Evolutionary conservation across 164 flowering plant genomes (phyloP).

Genomic region (Berberis vulgaris): DNA sequence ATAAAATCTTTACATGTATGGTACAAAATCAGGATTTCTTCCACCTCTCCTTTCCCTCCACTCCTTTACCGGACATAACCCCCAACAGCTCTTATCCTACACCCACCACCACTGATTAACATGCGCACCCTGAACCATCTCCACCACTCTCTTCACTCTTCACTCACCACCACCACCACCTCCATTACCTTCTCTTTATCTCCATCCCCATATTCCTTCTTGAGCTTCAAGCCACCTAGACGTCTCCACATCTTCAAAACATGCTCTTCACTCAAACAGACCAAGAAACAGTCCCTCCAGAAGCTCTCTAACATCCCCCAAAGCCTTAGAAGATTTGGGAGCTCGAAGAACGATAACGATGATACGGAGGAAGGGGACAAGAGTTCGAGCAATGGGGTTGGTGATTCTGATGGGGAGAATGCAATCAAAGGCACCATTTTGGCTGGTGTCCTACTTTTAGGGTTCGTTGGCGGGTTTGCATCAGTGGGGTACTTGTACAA

Average conservation of each 20-base stretch:
- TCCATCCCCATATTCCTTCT: conserved; percentile 4
- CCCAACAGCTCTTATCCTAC: conserved; percentile 13
- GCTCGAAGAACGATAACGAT: conserved; percentile 13
- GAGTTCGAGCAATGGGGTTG: no score
- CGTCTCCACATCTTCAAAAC: conserved; percentile 23
- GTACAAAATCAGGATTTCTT: no score
- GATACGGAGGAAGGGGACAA: not conserved
- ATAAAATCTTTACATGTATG: no score
- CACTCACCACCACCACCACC: not conserved
- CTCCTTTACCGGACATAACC: not conserved
- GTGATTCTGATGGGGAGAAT: conserved; percentile 17
- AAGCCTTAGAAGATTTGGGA: conserved; percentile 35
- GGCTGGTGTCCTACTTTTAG: conserved; percentile 82
- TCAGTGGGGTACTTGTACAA: conserved; percentile 68
- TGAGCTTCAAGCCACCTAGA: conserved; percentile 1
- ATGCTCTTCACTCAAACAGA: conserved; percentile 49
- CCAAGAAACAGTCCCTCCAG: conserved; percentile 52
- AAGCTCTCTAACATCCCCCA: conserved; percentile 41
- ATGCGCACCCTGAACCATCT: conserved; percentile 26
- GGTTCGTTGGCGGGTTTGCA: conserved; percentile 81
- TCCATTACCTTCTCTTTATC: not conserved
- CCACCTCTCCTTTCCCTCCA: no score
- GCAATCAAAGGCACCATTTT: conserved; percentile 79
- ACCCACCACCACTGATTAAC: conserved; percentile 19
- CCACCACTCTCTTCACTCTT: no score